A percentile compares a stretch with the other conserved stretches of the same genome.
These are phyloP conservation scores for Penicillium sp. DNA, from an alignment of 2,329 filamentous ascomycete genomes.

Conservation along the genomic window DNA sequence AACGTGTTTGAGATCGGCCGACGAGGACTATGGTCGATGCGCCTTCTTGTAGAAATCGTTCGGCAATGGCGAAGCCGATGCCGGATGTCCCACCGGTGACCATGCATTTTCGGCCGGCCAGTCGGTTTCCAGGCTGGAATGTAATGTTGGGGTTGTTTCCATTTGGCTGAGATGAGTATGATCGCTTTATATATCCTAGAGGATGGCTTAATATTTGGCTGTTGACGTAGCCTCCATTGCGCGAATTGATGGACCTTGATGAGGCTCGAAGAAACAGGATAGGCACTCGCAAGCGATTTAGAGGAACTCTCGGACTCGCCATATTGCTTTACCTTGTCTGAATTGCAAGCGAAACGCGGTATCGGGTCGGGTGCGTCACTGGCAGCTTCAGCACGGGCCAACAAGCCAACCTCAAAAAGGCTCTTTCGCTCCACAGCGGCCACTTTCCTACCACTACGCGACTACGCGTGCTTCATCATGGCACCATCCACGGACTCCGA, in stretches of 20 bases:
- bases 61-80: constrained; percentile 67
- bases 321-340: neutral
- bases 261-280: neutral
- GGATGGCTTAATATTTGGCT: neutral
- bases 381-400: constrained; percentile 12
- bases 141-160: neutral
- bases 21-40: constrained; percentile 58
- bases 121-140: constrained; percentile 19
- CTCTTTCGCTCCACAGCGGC: constrained; percentile 3
- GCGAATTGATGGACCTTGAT: neutral
- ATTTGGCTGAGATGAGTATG: constrained; percentile 8
- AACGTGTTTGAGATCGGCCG: constrained; percentile 53
- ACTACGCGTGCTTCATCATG: constrained; percentile 16
- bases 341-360: neutral
- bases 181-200: neutral
- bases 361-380: constrained; percentile 1
- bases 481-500: constrained; percentile 35
- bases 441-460: constrained; percentile 5
- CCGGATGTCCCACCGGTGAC: constrained; percentile 69
- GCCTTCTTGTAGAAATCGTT: constrained; percentile 62
- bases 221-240: neutral
- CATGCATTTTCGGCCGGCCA: constrained; percentile 45
- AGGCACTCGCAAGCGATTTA: neutral
- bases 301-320: neutral
- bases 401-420: constrained; percentile 4